Evolutionary conservation across 768 basidiomycete species (phyloP).

Genomic region (Tylopilus plumbeoviolaceoides): DNA sequence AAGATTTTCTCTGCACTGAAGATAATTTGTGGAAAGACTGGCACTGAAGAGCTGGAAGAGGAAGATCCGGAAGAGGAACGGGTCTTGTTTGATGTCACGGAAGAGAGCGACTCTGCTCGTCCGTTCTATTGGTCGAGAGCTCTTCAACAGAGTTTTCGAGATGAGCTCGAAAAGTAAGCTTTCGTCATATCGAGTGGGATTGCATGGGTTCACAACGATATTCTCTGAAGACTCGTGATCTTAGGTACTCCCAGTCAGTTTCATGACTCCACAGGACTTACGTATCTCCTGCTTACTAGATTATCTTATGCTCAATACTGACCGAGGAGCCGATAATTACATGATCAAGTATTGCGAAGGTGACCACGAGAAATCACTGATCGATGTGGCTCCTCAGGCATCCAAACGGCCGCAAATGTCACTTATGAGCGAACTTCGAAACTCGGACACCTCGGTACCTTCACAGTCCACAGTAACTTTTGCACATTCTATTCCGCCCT

Average conservation of each 20-base stretch:
- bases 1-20: conserved; percentile 65
- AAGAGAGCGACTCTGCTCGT: conserved; percentile 48
- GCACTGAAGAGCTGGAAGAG: conserved; percentile 69
- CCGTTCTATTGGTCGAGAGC: conserved; percentile 82
- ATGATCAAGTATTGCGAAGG: conserved; percentile 91
- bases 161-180: conserved; percentile 82
- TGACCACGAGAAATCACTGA: conserved; percentile 70
- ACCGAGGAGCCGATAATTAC: conserved; percentile 82
- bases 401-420: conserved; percentile 66
- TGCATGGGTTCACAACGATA: conserved; percentile 9
- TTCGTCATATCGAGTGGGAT: background rate
- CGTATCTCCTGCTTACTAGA: conserved; percentile 42
- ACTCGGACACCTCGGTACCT: conserved; percentile 36
- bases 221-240: conserved; percentile 63
- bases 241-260: conserved; percentile 46
- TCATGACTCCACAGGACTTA: background rate
- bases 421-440: conserved; percentile 65
- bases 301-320: conserved; percentile 91
- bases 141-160: conserved; percentile 78
- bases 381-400: conserved; percentile 75
- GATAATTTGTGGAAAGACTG: conserved; percentile 82
- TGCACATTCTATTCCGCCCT: conserved; percentile 36
- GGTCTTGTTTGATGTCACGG: conserved; percentile 61
- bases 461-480: conserved; percentile 39
- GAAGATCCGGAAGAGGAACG: conserved; percentile 73